Evolutionary conservation across 352 stramenopile species (phyloP).

Genomic region (Globisporangium iwayamae): DNA sequence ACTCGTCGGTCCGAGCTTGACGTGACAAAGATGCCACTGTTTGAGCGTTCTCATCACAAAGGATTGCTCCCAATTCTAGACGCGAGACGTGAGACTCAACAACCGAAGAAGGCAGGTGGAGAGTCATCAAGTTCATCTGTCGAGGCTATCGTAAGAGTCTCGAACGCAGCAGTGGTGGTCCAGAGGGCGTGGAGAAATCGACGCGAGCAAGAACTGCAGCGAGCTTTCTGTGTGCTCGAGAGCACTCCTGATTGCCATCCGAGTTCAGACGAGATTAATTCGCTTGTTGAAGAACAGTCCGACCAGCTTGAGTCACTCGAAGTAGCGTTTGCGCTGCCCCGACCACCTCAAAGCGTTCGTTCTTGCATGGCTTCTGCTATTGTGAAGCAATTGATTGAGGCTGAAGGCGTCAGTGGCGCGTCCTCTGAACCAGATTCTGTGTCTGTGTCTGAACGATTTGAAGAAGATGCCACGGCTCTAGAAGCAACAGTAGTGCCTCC

Average conservation of each 20-base stretch:
- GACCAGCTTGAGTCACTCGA: neutral
- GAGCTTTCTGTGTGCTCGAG: neutral
- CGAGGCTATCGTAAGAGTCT: neutral
- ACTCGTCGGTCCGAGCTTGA: no score
- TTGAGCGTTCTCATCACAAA: no score
- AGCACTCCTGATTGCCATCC: neutral
- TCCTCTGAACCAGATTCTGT: no score
- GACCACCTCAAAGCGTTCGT: neutral
- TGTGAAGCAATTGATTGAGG: neutral
- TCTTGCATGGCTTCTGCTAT: neutral
- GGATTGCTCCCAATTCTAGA: no score
- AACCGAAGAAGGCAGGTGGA: neutral
- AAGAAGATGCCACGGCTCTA: neutral
- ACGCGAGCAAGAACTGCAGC: neutral
- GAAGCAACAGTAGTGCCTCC: neutral
- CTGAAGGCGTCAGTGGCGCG: no score
- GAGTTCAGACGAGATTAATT: neutral
- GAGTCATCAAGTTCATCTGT: neutral
- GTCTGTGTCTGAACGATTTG: neutral
- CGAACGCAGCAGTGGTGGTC: neutral
- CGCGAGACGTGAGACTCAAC: neutral
- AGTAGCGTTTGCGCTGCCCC: neutral
- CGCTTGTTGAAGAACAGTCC: neutral
- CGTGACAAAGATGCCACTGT: no score
- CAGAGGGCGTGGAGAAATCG: constrained; percentile 1